These are phyloP conservation scores for Syncephalastrum contaminatum DNA, from an alignment of 371 early-diverging fungal species.

Conservation along the genomic window DNA sequence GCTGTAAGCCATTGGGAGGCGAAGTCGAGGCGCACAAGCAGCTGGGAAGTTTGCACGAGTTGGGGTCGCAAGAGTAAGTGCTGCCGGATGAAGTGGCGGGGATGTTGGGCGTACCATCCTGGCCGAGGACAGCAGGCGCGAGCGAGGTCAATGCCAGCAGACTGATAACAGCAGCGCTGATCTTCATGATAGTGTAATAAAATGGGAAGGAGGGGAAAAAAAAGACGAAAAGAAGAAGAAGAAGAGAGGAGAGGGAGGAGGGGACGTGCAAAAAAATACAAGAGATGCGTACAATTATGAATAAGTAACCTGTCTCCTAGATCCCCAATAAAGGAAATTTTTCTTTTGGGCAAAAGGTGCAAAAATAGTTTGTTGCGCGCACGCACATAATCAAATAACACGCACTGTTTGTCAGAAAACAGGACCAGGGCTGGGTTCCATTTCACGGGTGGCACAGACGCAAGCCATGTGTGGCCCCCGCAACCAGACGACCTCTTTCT, in stretches of 20 bases:
- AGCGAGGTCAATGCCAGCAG: conserved; percentile 16
- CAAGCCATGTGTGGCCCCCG: too few relatives aligned
- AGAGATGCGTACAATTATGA: too few relatives aligned
- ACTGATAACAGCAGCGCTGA: conserved; percentile 30
- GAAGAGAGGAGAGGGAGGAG: not conserved
- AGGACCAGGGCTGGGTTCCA: too few relatives aligned
- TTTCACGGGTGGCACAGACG: too few relatives aligned
- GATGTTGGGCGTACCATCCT: conserved; percentile 32
- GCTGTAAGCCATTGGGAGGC: conserved; percentile 57
- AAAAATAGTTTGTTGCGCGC: too few relatives aligned
- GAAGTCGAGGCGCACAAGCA: conserved; percentile 66
- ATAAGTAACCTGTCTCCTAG: too few relatives aligned
- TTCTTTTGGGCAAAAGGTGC: too few relatives aligned
- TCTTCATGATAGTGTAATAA: conserved; percentile 25
- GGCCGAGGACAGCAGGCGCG: conserved; percentile 21
- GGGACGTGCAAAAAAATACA: not conserved
- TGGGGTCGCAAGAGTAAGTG: conserved; percentile 56
- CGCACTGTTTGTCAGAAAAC: too few relatives aligned
- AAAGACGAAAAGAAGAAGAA: conserved; percentile 11
- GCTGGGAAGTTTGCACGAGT: conserved; percentile 61
- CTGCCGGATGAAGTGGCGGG: conserved; percentile 19
- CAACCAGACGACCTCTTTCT: too few relatives aligned
- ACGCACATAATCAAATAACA: too few relatives aligned
- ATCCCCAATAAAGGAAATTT: too few relatives aligned
- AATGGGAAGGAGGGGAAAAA: conserved; percentile 11